Evolutionary conservation across 2,329 filamentous ascomycete genomes (phyloP), one percentile per base, ranked within the genome.

Genomic region (Trichoderma koningii): DNA sequence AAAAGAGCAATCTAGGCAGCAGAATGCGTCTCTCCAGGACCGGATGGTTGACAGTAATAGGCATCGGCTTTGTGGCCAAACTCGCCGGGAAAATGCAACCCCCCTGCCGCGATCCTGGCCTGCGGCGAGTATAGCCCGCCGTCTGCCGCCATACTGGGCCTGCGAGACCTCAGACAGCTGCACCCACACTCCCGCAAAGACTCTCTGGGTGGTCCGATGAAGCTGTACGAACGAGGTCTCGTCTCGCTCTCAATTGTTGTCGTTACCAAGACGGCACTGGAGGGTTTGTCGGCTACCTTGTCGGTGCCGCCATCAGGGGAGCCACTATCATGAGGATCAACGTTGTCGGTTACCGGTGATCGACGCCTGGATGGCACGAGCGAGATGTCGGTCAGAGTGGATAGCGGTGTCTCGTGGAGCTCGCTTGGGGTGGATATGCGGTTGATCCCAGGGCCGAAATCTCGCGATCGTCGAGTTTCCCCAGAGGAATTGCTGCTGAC

Each of bases 201-300:
- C 5, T 44, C 44, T 19, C 10, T 42, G 0, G 67, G 57, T n/a
- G 65, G 63, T 14, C 63, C 41, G 26, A 12, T 38, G n/a, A 55
- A 21, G 4, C 19, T 10, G 14, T 42, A 14, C n/a, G 61, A 30
- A 17, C 17, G 44, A 50, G 52, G 52, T 9, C 71, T 71, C 65
- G 71, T 75, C 57, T 78, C 75, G 30, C 74, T 70, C 66, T 74
- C 70, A 63, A 78, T 78, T 6, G 76, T 77, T 6, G 76, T 79
- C n/a, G 76, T 78, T 21, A 77, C 73, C 41, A 77, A 61, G 19
- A 78, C 77, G 38, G 69, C 69, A 15, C 26, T 34, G 51, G 38
- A 14, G 10, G 52, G 38, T 6, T 55, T 63, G 5, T 28, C 48
- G 17, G 19, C 42, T 15, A 34, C 38, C 21, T 55, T 56, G 26